These are phyloP conservation scores for Termitomyces sp. DNA, from an alignment of 768 basidiomycete genomes.

Conservation along the genomic window DNA sequence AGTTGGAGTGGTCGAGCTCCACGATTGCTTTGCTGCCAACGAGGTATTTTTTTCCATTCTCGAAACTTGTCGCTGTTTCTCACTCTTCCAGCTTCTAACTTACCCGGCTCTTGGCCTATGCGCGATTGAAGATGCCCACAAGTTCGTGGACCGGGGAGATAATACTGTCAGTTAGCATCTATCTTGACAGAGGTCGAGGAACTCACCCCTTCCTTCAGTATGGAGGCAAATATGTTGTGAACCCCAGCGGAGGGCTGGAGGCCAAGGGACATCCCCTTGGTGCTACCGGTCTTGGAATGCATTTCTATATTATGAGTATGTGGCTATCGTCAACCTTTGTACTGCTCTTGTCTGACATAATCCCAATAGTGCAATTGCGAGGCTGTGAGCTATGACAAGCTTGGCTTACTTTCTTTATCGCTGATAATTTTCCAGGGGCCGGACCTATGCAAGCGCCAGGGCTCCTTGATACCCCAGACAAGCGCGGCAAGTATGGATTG, in stretches of 20 bases:
- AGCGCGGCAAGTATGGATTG: constrained; percentile 74
- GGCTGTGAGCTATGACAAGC: constrained; percentile 43
- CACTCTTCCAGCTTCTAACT: constrained; percentile 59
- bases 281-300: constrained; percentile 82
- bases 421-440: constrained; percentile 48
- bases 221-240: constrained; percentile 81
- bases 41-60: constrained; percentile 42
- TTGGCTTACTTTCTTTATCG: not conserved
- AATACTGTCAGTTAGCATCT: constrained; percentile 62
- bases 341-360: constrained; percentile 7
- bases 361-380: constrained; percentile 63
- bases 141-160: constrained; percentile 70
- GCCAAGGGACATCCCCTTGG: constrained; percentile 89
- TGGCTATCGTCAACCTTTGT: not conserved
- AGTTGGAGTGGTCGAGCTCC: constrained; percentile 82
- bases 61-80: not conserved
- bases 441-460: constrained; percentile 81
- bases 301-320: constrained; percentile 81
- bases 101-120: constrained; percentile 82
- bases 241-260: constrained; percentile 83
- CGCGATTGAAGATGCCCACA: constrained; percentile 61
- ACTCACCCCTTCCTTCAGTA: constrained; percentile 40
- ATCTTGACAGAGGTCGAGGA: not conserved
- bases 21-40: constrained; percentile 84
- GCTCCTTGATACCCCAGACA: constrained; percentile 58